Evolutionary conservation across 768 basidiomycete species (phyloP).

Genomic region (Kwoniella botswanensis): DNA sequence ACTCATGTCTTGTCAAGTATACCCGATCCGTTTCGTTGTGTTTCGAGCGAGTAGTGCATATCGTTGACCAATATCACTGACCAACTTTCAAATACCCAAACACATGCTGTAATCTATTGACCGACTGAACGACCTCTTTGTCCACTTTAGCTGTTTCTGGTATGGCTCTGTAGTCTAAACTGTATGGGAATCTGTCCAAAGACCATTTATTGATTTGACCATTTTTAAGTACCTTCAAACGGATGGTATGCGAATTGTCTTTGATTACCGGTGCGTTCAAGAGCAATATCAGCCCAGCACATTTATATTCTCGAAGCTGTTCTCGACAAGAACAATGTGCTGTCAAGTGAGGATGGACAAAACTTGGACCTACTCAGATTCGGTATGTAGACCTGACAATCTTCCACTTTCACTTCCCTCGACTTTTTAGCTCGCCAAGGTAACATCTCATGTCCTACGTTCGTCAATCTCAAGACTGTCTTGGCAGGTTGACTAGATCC

Average conservation of each 20-base stretch:
- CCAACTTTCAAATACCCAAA: constrained; percentile 24
- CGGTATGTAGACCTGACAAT: constrained; percentile 24
- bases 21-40: background rate
- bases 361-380: constrained; percentile 14
- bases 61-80: background rate
- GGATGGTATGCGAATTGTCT: constrained; percentile 21
- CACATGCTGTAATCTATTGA: constrained; percentile 38
- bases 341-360: background rate
- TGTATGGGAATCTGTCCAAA: constrained; percentile 35
- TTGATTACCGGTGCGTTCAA: background rate
- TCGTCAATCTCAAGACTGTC: constrained; percentile 23
- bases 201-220: constrained; percentile 9
- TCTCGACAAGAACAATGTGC: background rate
- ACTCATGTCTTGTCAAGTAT: background rate
- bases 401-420: constrained; percentile 24
- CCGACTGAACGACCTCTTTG: constrained; percentile 33
- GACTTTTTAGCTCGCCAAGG: background rate
- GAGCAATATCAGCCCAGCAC: background rate
- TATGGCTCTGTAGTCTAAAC: constrained; percentile 33
- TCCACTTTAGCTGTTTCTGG: constrained; percentile 22
- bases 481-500: background rate
- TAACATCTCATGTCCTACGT: constrained; percentile 32
- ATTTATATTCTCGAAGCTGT: background rate
- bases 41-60: background rate
- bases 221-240: constrained; percentile 14